Percentiles rank a stretch among this genome's conserved stretches.
These are phyloP conservation scores for Sporothrix variecibatus DNA, from an alignment of 2,329 filamentous ascomycete genomes.

Conservation along the genomic window DNA sequence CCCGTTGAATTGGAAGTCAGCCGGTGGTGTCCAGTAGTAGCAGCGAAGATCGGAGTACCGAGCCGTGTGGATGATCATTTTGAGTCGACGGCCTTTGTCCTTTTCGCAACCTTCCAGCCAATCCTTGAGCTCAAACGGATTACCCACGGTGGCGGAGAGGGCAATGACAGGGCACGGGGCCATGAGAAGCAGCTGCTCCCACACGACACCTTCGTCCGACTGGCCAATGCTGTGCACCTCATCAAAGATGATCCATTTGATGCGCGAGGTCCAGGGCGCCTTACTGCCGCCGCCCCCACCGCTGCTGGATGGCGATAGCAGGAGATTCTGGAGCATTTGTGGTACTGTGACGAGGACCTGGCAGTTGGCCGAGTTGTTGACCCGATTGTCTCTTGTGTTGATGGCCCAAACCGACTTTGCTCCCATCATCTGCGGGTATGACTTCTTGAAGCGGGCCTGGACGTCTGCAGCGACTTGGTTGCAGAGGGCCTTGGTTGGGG, in stretches of 20 bases:
- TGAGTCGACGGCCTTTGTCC: conserved; percentile 62
- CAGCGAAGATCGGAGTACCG: conserved; percentile 80
- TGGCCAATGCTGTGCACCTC: conserved; percentile 81
- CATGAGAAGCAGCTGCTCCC: conserved; percentile 75
- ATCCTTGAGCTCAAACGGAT: conserved; percentile 67
- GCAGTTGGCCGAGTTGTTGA: conserved; percentile 72
- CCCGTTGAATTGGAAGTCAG: conserved; percentile 52
- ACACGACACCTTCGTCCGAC: conserved; percentile 72
- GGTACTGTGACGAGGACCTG: conserved; percentile 78
- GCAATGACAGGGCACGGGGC: conserved; percentile 77
- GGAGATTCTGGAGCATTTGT: conserved; percentile 77
- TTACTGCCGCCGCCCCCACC: conserved; percentile 44
- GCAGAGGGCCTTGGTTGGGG: conserved; percentile 78
- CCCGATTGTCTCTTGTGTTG: conserved; percentile 71
- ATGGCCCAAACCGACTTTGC: conserved; percentile 77
- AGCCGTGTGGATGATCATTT: conserved; percentile 67
- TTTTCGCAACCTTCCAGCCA: conserved; percentile 69
- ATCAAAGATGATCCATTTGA: conserved; percentile 79
- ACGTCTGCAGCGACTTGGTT: conserved; percentile 83
- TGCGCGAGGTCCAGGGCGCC: conserved; percentile 61
- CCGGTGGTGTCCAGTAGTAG: conserved; percentile 62
- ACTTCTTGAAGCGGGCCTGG: conserved; percentile 72
- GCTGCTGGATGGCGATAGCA: conserved; percentile 66
- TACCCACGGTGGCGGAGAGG: conserved; percentile 77
- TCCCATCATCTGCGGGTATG: conserved; percentile 50